Base-by-base conservation (phyloP, 768 basidiomycete species). In the Amanita pallidorosea region DNA sequence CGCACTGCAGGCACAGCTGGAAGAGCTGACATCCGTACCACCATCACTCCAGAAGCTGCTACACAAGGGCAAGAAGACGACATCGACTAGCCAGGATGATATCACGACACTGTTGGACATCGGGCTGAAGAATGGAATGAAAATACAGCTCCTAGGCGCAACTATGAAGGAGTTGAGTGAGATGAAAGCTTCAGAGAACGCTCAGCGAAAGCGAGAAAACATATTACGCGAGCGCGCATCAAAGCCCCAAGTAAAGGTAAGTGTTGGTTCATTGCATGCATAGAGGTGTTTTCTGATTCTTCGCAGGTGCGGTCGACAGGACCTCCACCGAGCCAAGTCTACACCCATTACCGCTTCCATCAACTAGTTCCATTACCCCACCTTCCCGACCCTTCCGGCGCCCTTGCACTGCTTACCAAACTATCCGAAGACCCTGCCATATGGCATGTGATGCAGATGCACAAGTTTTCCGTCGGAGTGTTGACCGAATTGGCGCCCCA, bases 401-500 rank as follows among this genome's bases (percentile, higher is more conserved):
- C 85, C 0, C 65, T 69, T 11, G 67, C 70, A 6, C 60, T 85
- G 2, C 70, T 88, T 1, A 69, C 66, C 9, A 77, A 73, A 45
- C 70, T 88, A 2, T 70, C 86, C 7, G 68, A 76, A n/a, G 87
- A 90, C 57, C 79, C 81, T 4, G 85, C 83, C 0, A 83, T 88
- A 43, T 67, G 63, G 18, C 78, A 85, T 60, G 61, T 89, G 51
- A 88, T 89, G 86, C 75, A 73, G 55, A 70, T 69, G 54, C 85
- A 89, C 63, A 62, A 77, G 53, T 81, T 86, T 56, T 70, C 78
- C 0, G 84, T 89, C 5, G 80, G 81, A 0, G 54, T 83, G 2
- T 68, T 88, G 40, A 88, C 85, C 1, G 86, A 89, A 63, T 76
- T 89, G 15, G 85, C 85, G 13, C 86, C 86, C 0, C 85, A 85